Evolutionary conservation across 2,329 filamentous ascomycete genomes (phyloP), one percentile per base, ranked within the genome.

Genomic region (Colletotrichum cuscutae): DNA sequence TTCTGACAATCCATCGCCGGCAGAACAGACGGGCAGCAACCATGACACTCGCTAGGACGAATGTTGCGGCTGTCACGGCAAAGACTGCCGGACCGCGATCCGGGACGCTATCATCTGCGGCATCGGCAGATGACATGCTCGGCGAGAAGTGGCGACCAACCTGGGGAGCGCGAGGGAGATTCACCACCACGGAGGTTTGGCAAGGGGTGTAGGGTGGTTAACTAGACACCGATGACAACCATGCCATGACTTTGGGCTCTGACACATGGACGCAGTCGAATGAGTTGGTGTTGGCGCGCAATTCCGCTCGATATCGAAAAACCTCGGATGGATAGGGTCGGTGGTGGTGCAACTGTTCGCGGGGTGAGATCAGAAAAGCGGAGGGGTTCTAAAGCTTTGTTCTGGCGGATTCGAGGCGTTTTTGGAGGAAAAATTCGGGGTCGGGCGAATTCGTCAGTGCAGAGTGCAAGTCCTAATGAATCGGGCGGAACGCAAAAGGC

Each of bases 11-110:
- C 59, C 88, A 90, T 62, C 89, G 86, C 32, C 95, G 89, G 73
- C 93, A 95, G 54, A 94, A 83, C 76, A 97, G 86, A 67, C 95
- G 91, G 46, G 94, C 88, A 54, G 87, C 86, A 76, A 98, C 94
- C 79, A 97, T 96, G 67, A 93, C 78, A 52, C 92, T 92, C 64
- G 94, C 91, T 65, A 95, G 81, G 26, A 88, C 88, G 74, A 95
- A 88, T 64, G 93, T 94, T 24, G 88, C 85, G 7, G 89, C 88
- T n/a, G 92, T 93, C 75, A 95, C 92, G 76, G 89, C 89, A 78
- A 95, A 90, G 65, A 94, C 92, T 49, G 86, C 84, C 68, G 88
- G 87, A 26, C 89, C 89, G 52, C 89, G 87, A 80, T 90, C 84
- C 56, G 84, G 83, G 60, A 85, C 76, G 62, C 78, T 59, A 30